Evolutionary conservation across 768 basidiomycete species (phyloP), one percentile per base, ranked within the genome.

Genomic region (Pisolithus albus): DNA sequence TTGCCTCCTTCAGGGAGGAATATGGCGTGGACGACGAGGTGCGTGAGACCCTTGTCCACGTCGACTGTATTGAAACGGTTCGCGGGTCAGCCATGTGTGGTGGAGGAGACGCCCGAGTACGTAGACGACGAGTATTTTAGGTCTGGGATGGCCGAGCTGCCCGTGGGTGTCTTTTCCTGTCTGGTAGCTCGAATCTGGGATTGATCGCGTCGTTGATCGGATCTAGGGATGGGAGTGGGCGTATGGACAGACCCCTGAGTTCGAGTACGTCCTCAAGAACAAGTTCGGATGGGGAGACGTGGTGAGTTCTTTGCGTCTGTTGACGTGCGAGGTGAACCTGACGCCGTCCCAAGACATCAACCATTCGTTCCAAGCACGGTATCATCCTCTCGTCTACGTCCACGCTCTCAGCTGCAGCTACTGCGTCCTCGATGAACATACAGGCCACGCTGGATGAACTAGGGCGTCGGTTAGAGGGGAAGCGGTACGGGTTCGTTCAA

Each of bases 201-300:
- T 5, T 7, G 6, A 13, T 36, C 13, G 19, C 48, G 34, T 34
- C 15, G 28, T 21, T 28, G 37, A 5, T 18, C 50, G 13, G 34
- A 23, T 49, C 19, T 59, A 94, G 93, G 84, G 78, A 32, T 97
- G 96, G 96, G 79, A 90, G 19, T 98, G 94, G 92, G 73, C 79
- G 13, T 96, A 83, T 60, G 95, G 94, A 0, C 89, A 94, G 62
- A 95, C 94, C 0, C 93, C 94, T 39, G 88, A 95, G 62, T 98
- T 99, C 64, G 85, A 82, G 7, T 88, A 90, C 60, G 72, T 72
- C 3, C 42, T 80, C 11, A 47, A 59, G 4, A 61, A 63, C 23
- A 51, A 63, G n/a, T 83, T 84, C 54, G 43, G 61, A 4, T 82
- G 81, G 80, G 82, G 80, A 9, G 60, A 67, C 30, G 65, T 76